phyloP scores from a whole-genome alignment of 139 green algal genomes.

The Chlamydomonas urium region DNA sequence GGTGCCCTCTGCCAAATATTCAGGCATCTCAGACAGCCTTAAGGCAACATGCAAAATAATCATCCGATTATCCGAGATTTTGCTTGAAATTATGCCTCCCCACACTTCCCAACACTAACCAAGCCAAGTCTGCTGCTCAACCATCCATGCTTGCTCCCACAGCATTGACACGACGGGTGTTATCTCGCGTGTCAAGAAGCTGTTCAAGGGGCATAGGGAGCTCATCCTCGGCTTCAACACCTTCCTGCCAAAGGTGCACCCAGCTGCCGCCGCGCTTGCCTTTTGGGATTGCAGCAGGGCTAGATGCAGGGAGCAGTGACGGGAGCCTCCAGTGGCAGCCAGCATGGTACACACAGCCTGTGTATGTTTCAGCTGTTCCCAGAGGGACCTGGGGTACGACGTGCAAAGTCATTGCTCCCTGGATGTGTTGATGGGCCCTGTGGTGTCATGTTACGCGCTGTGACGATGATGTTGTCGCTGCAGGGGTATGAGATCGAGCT shows the following conservation, averaged over 20 bases:
- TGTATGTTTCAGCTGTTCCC: too few relatives aligned
- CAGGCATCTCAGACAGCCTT: too few relatives aligned
- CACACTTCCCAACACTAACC: constrained; percentile 90
- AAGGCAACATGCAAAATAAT: too few relatives aligned
- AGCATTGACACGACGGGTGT: constrained; percentile 96
- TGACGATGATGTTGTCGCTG: too few relatives aligned
- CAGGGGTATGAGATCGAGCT: constrained; percentile 79
- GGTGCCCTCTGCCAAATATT: too few relatives aligned
- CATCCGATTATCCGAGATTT: too few relatives aligned
- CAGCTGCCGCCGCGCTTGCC: too few relatives aligned
- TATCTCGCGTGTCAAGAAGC: constrained; percentile 89
- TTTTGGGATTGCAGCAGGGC: neutral
- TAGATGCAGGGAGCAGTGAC: neutral
- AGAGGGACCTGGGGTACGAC: too few relatives aligned
- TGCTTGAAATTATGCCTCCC: constrained; percentile 99
- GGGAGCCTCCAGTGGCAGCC: neutral
- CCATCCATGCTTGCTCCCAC: constrained; percentile 11
- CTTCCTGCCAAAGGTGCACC: constrained; percentile 88
- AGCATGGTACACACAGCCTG: neutral
- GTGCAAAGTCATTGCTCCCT: too few relatives aligned
- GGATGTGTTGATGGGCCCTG: too few relatives aligned
- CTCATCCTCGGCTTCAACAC: constrained; percentile 99
- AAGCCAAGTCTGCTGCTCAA: neutral
- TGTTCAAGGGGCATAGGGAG: constrained; percentile 92
- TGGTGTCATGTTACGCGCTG: too few relatives aligned